phyloP scores from a whole-genome alignment of 257 asterid genomes.

The Lavandula angustifolia region DNA sequence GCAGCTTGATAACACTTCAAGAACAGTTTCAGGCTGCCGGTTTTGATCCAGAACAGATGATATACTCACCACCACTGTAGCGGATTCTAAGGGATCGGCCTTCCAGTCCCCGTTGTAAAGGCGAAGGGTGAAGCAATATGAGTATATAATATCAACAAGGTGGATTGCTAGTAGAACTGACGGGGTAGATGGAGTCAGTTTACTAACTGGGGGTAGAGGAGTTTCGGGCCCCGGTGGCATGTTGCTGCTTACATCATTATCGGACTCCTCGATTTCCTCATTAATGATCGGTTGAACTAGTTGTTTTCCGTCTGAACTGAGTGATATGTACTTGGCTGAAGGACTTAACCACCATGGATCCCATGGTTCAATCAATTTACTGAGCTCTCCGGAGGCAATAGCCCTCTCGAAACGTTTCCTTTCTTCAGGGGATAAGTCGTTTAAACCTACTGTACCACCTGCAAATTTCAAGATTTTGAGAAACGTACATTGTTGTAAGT shows the following conservation, averaged over 20 bases:
- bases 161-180: conserved; percentile 81
- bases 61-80: conserved; percentile 42
- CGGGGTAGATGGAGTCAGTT: conserved; percentile 63
- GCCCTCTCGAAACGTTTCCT: conserved; percentile 67
- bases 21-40: conserved; percentile 56
- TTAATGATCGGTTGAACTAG: conserved; percentile 58
- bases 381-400: conserved; percentile 80
- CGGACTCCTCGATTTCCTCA: conserved; percentile 28
- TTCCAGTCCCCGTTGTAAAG: conserved; percentile 83
- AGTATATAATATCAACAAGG: conserved; percentile 72
- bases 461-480: conserved; percentile 4
- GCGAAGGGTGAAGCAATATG: conserved; percentile 88
- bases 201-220: conserved; percentile 53
- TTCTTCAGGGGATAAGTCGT: conserved; percentile 71
- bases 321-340: conserved; percentile 63
- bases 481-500: neutral
- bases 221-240: conserved; percentile 76
- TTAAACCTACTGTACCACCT: conserved; percentile 56
- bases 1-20: conserved; percentile 68
- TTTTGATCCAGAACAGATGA: conserved; percentile 70
- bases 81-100: conserved; percentile 66
- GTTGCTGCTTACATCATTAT: conserved; percentile 36
- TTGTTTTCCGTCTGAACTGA: conserved; percentile 63
- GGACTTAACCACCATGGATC: conserved; percentile 93
- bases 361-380: conserved; percentile 90